Evolutionary conservation across 148 eudicot species (phyloP).

Genomic region (Diospyros kaki): DNA sequence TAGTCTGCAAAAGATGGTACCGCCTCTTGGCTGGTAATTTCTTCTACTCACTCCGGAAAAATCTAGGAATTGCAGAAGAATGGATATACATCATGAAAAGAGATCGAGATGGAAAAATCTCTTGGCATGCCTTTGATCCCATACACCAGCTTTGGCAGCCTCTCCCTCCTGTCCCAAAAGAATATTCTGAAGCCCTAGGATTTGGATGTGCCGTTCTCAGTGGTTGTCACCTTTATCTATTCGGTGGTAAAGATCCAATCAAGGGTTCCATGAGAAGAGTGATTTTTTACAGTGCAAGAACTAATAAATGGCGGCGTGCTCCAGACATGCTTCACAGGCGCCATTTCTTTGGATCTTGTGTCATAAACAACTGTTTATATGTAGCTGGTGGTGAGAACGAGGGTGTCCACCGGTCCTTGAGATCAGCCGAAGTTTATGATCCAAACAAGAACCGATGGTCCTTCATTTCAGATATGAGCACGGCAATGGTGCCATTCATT

Average conservation of each 20-base stretch:
- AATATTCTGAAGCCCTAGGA: slow-evolving; percentile 76
- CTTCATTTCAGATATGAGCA: slow-evolving; percentile 76
- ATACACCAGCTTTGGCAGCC: slow-evolving; percentile 87
- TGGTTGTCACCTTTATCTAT: slow-evolving; percentile 68
- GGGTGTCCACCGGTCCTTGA: slow-evolving; percentile 69
- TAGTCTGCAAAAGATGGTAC: slow-evolving; percentile 84
- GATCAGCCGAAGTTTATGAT: slow-evolving; percentile 88
- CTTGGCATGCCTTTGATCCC: slow-evolving; percentile 91
- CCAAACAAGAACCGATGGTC: slow-evolving; percentile 77
- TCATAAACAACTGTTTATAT: slow-evolving; percentile 69
- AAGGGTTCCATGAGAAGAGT: slow-evolving; percentile 76
- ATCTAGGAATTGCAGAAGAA: slow-evolving; percentile 82
- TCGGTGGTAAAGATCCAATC: slow-evolving; percentile 74
- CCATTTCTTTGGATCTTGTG: slow-evolving; percentile 77
- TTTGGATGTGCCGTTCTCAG: slow-evolving; percentile 91
- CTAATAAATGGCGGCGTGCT: slow-evolving; percentile 78
- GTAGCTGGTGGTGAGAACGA: slow-evolving; percentile 96
- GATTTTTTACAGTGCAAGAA: slow-evolving; percentile 71
- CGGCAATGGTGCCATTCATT: slow-evolving; percentile 85
- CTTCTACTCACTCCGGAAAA: slow-evolving; percentile 72
- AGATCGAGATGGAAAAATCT: slow-evolving; percentile 71
- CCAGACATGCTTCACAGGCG: slow-evolving; percentile 75
- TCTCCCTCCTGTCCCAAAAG: slow-evolving; percentile 81
- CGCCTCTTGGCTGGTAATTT: slow-evolving; percentile 70
- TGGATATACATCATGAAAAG: slow-evolving; percentile 86